A percentile compares a stretch with the other conserved stretches of the same genome.
Conservation (phyloP, 176 grass and related monocot genomes). For the Carex cristatella region DNA sequence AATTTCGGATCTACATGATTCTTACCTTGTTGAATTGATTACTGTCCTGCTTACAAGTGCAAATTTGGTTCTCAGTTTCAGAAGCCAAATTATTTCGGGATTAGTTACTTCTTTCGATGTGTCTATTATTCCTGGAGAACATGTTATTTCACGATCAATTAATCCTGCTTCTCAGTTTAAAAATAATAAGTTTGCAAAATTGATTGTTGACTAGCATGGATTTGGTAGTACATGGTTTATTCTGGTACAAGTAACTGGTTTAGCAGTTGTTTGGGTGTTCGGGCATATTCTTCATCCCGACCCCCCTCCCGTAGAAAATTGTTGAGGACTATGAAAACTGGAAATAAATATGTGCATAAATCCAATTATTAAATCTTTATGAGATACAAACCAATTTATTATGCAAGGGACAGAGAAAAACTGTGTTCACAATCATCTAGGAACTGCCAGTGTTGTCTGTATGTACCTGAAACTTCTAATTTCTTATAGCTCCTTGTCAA, state of each 20-base stretch:
- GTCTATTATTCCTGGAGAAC: neutral
- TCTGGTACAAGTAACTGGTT: neutral
- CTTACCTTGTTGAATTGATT: too few relatives aligned
- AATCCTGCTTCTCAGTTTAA: too few relatives aligned
- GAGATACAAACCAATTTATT: neutral
- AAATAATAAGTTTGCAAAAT: neutral
- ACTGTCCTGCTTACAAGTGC: neutral
- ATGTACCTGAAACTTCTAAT: neutral
- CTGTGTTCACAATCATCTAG: too few relatives aligned
- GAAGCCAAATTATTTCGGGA: neutral
- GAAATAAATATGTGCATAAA: neutral
- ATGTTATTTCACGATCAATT: neutral
- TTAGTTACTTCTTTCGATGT: neutral
- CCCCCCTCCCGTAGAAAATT: neutral
- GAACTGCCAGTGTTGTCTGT: too few relatives aligned
- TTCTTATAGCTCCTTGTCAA: neutral
- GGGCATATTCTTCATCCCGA: too few relatives aligned
- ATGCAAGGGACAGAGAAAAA: too few relatives aligned
- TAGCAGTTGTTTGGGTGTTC: too few relatives aligned
- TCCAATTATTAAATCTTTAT: neutral
- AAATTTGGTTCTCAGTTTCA: neutral
- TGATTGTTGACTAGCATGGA: neutral
- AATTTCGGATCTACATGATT: too few relatives aligned
- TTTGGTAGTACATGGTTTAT: neutral
- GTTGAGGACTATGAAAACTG: neutral